Evolutionary conservation across 1,284 basidiomycete species (phyloP).

Genomic region (Sporisorium scitamineum): DNA sequence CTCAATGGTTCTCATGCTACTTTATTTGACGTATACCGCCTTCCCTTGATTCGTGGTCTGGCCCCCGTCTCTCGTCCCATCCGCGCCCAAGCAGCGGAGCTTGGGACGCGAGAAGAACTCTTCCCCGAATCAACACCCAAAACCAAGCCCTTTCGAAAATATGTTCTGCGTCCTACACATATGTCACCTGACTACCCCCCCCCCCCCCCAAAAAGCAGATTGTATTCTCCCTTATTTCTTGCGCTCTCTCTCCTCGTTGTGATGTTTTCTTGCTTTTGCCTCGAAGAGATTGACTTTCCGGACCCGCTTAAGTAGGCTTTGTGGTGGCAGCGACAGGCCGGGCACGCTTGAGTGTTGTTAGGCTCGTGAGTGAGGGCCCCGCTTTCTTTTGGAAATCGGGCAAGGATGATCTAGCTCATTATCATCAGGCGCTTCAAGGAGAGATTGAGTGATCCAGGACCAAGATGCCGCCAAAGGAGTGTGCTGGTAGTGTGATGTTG

Average conservation of each 20-base stretch:
- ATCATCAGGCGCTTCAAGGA: too few species aligned
- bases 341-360: too few species aligned
- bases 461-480: too few species aligned
- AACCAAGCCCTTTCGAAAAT: slow-evolving; percentile 1
- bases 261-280: slow-evolving; percentile 24
- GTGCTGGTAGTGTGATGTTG: too few species aligned
- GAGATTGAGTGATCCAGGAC: too few species aligned
- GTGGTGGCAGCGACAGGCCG: neutral
- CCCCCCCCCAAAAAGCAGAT: slow-evolving; percentile 40
- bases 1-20: slow-evolving; percentile 4
- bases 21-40: slow-evolving; percentile 11
- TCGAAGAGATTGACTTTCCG: slow-evolving; percentile 40
- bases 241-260: slow-evolving; percentile 25
- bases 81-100: slow-evolving; percentile 5
- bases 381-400: too few species aligned
- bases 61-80: slow-evolving; percentile 5
- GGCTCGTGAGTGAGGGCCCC: neutral
- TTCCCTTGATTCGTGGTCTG: neutral
- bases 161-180: slow-evolving; percentile 29
- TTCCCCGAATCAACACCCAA: slow-evolving; percentile 5
- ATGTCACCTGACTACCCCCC: slow-evolving; percentile 4
- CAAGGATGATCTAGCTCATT: too few species aligned
- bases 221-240: slow-evolving; percentile 23
- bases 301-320: slow-evolving; percentile 6
- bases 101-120: slow-evolving; percentile 3